Evolutionary conservation across 2,329 filamentous ascomycete genomes (phyloP).

Genomic region (Diaporthe sp.): DNA sequence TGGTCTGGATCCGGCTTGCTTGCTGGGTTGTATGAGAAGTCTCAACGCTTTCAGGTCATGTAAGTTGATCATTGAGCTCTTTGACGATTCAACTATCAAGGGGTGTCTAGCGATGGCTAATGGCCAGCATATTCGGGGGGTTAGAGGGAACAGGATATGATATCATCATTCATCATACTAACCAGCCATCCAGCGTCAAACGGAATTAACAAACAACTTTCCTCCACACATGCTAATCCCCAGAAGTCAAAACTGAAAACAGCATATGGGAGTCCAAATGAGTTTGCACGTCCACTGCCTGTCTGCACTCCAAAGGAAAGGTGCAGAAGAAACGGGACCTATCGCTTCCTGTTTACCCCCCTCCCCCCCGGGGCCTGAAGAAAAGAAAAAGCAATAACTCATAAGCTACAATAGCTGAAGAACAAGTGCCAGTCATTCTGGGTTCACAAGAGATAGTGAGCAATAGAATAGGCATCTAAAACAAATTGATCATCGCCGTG

Average conservation of each 20-base stretch:
- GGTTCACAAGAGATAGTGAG: not conserved
- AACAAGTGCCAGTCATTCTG: not conserved
- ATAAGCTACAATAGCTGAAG: not conserved
- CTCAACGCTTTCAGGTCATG: not conserved
- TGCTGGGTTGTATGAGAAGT: not conserved
- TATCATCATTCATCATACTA: constrained; percentile 31
- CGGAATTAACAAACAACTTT: not conserved
- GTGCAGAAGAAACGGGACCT: not conserved
- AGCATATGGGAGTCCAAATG: not conserved
- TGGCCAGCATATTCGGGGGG: not conserved
- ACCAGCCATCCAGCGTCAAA: not conserved
- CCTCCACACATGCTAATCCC: no score
- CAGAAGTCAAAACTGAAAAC: no score
- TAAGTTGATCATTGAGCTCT: not conserved
- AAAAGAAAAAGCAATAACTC: not conserved
- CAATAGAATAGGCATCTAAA: not conserved
- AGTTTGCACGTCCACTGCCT: no score
- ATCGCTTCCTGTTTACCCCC: no score
- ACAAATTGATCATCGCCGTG: not conserved
- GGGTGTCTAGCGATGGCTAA: not conserved
- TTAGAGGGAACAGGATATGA: not conserved
- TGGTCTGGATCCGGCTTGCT: not conserved
- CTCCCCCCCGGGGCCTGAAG: no score
- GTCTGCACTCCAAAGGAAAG: not conserved
- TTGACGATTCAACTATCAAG: not conserved